phyloP scores from a whole-genome alignment of 768 basidiomycete genomes.

The Psilocybe sp. region DNA sequence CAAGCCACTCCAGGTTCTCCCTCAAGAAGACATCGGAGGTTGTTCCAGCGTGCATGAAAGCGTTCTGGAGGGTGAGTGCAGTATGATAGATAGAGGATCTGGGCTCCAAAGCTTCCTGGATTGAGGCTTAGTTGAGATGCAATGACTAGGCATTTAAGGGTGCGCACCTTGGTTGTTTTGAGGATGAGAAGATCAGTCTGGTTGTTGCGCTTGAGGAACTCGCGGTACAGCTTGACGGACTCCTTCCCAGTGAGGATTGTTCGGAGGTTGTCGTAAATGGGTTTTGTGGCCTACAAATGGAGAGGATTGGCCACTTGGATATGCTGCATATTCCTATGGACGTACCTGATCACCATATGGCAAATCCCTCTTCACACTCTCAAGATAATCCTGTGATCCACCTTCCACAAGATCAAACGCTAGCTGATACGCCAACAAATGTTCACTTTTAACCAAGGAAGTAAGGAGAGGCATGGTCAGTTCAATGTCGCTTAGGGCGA shows the following conservation, averaged over 20 bases:
- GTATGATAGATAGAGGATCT: constrained; percentile 98
- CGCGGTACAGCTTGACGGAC: constrained; percentile 88
- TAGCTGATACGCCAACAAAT: constrained; percentile 87
- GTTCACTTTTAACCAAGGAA: constrained; percentile 68
- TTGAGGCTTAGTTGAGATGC: constrained; percentile 4
- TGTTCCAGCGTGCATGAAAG: constrained; percentile 98
- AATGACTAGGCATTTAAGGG: background rate
- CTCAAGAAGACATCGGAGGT: constrained; percentile 92
- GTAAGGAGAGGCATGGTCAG: constrained; percentile 73
- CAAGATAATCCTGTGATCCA: constrained; percentile 89
- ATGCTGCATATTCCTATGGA: constrained; percentile 3
- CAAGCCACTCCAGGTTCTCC: constrained; percentile 96
- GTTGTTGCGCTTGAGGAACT: constrained; percentile 95
- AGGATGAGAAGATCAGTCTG: constrained; percentile 89
- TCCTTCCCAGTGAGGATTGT: constrained; percentile 88
- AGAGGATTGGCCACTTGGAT: background rate
- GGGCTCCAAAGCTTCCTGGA: constrained; percentile 83
- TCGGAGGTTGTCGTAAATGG: constrained; percentile 71
- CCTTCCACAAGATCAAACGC: constrained; percentile 95
- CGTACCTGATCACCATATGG: constrained; percentile 67
- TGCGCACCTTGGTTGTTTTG: constrained; percentile 81
- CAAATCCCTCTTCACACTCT: constrained; percentile 64
- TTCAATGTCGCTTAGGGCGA: constrained; percentile 81
- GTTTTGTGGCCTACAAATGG: constrained; percentile 49
- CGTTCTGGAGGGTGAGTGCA: constrained; percentile 93